A percentile compares a stretch with the other conserved stretches of the same genome.
phyloP scores from a whole-genome alignment of 176 grass and related monocot species.

The Bothriochloa decipiens region DNA sequence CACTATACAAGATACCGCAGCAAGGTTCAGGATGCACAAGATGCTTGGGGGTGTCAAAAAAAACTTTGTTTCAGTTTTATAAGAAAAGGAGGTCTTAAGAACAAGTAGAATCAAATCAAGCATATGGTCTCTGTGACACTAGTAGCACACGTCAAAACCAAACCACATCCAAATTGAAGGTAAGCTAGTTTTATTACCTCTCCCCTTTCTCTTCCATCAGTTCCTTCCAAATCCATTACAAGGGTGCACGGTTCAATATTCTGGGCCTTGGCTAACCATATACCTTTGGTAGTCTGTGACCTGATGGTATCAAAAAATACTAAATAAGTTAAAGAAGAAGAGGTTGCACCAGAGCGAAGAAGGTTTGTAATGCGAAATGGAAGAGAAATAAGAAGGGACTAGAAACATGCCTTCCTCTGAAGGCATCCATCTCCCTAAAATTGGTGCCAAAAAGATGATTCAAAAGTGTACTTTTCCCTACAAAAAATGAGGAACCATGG shows the following conservation, averaged over 20 bases:
- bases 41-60: background rate
- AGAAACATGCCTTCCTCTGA: slow-evolving; percentile 76
- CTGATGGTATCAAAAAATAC: background rate
- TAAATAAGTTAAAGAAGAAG: slow-evolving; percentile 28
- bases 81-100: background rate
- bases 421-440: slow-evolving; percentile 98
- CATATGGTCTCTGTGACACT: background rate
- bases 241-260: too few species aligned
- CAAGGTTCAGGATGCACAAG: background rate
- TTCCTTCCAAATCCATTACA: too few species aligned
- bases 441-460: slow-evolving; percentile 90
- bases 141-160: background rate
- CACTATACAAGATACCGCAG: background rate
- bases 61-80: background rate
- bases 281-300: too few species aligned
- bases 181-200: slow-evolving; percentile 2
- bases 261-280: too few species aligned
- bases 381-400: background rate
- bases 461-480: slow-evolving; percentile 97
- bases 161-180: slow-evolving; percentile 7
- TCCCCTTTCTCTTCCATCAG: too few species aligned
- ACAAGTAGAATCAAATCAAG: background rate
- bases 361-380: background rate
- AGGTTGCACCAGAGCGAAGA: background rate
- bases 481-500: slow-evolving; percentile 23